phyloP scores from a whole-genome alignment of 495 filamentous ascomycete species.

The Tetracladium setigerum region DNA sequence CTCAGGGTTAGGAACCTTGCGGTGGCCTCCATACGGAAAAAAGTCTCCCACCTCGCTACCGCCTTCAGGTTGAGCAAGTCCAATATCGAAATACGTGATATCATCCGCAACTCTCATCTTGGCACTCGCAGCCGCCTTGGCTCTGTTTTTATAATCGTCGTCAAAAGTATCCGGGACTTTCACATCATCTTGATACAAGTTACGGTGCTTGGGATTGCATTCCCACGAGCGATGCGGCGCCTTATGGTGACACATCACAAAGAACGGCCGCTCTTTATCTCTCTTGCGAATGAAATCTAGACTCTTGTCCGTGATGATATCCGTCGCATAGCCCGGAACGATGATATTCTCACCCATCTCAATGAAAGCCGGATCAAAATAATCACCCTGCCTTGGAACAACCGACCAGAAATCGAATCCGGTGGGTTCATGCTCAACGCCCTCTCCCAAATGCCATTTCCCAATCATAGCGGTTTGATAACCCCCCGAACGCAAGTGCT shows the following conservation, averaged over 20 bases:
- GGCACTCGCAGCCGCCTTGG: constrained; percentile 29
- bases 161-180: constrained; percentile 3
- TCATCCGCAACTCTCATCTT: constrained; percentile 37
- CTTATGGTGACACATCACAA: constrained; percentile 42
- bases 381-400: constrained; percentile 34
- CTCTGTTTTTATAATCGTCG: constrained; percentile 38
- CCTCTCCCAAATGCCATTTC: constrained; percentile 40
- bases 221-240: constrained; percentile 39
- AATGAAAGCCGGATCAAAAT: constrained; percentile 34
- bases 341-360: constrained; percentile 16
- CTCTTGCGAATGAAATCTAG: constrained; percentile 28
- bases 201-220: constrained; percentile 30
- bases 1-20: constrained; percentile 30
- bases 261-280: constrained; percentile 31
- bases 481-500: constrained; percentile 30
- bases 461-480: constrained; percentile 37
- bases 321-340: constrained; percentile 30
- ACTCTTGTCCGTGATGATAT: constrained; percentile 36
- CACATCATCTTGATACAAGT: constrained; percentile 21
- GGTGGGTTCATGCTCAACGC: constrained; percentile 29
- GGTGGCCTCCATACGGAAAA: constrained; percentile 20
- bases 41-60: constrained; percentile 25
- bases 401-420: constrained; percentile 37
- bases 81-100: constrained; percentile 34
- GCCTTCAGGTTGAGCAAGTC: constrained; percentile 35